Base-by-base conservation (phyloP, 2,329 filamentous ascomycete species). In the Shiraia bambusicola region DNA sequence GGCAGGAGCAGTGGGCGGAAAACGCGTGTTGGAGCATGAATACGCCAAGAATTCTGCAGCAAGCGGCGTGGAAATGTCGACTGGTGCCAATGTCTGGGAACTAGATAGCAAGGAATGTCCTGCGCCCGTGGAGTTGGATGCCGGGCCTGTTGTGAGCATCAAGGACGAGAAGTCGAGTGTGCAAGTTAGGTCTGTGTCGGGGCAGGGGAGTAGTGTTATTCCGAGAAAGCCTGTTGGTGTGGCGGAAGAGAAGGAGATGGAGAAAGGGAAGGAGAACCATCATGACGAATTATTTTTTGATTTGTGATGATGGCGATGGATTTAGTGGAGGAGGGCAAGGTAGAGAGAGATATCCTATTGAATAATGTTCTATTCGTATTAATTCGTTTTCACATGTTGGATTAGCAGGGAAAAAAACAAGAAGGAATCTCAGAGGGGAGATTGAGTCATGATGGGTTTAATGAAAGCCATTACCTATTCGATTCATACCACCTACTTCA, bases 401-500 rank as follows among this genome's bases (percentile, higher is more conserved):
- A n/a, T n/a, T n/a, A n/a, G n/a, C n/a, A n/a, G n/a, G n/a, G n/a
- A n/a, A 12, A 29, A n/a, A 29, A 10, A 14, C 28, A 14, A 29
- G 15, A 13, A 29, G n/a, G 28, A 29, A 7, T 29, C 15, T 29
- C 12, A 29, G 4, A 14, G n/a, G 13, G 26, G 13, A 28, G 3
- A 28, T 28, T 11, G 26, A 28, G n/a, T 31, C 12, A 31, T 15
- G n/a, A 25, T 15, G 8, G n/a, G 13, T 31, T 17, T 34, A 43
- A 29, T 36, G 25, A 40, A 48, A 25, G 8, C 42, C 52, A 6
- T 45, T 54, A 19, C 52, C 53, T 5, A 49, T 36, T 14, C 45
- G 44, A 14, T 39, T 32, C 52, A 54, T 40, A 0, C 52, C 49
- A 6, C 54, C 56, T 7, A 70, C 49, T 16, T 81, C 74, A 2